Conservation (phyloP, 441 rosid species). For the Croton setiger region DNA sequence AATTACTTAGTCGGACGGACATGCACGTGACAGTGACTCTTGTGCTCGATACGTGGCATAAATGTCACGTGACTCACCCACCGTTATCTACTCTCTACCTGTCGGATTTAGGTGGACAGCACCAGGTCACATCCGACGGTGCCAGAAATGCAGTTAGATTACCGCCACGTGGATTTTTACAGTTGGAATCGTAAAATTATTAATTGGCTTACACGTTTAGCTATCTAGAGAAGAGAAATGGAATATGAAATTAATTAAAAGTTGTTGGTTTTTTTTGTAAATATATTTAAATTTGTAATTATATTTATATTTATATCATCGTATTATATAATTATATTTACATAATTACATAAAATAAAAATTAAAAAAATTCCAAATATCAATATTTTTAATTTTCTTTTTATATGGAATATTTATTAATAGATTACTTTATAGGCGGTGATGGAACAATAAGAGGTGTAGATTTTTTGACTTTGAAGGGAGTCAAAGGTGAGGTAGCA, state of each 20-base stretch:
- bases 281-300: too few relatives aligned
- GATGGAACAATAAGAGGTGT: not conserved
- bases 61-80: slow-evolving; percentile 20
- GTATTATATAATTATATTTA: not conserved
- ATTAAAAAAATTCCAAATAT: not conserved
- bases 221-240: not conserved
- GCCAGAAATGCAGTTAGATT: slow-evolving; percentile 18
- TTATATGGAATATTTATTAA: not conserved
- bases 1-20: slow-evolving; percentile 19
- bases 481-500: slow-evolving; percentile 15
- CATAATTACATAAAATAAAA: too few relatives aligned
- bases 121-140: slow-evolving; percentile 22
- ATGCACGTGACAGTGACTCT: slow-evolving; percentile 16
- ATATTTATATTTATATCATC: not conserved
- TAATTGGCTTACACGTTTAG: slow-evolving; percentile 18
- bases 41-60: slow-evolving; percentile 10
- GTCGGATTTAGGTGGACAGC: slow-evolving; percentile 6
- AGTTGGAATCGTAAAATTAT: not conserved
- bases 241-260: not conserved
- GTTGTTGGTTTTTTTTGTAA: too few relatives aligned
- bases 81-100: slow-evolving; percentile 17
- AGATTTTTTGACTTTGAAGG: slow-evolving; percentile 7
- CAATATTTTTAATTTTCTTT: too few relatives aligned
- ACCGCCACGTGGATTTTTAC: slow-evolving; percentile 20
- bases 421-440: not conserved